Evolutionary conservation across 768 basidiomycete genomes (phyloP).

Genomic region (Agaricus subrufescens): DNA sequence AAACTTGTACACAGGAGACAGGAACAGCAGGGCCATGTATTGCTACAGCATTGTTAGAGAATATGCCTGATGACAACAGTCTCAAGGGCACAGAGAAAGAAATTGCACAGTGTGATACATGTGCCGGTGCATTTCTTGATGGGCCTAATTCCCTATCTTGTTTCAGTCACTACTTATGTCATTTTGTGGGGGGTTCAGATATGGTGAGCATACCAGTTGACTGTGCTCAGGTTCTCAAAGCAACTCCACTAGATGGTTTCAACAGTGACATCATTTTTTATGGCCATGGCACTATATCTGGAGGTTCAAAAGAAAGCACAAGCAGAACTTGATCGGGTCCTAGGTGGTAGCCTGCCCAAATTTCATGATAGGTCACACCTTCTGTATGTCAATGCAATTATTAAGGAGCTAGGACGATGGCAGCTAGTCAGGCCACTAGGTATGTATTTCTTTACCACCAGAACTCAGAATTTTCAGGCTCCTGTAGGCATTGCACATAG

Average conservation of each 20-base stretch:
- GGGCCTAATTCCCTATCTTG: neutral
- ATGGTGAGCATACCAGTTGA: slow-evolving; percentile 22
- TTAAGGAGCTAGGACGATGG: slow-evolving; percentile 22
- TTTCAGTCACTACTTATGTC: neutral
- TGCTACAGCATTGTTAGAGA: slow-evolving; percentile 14
- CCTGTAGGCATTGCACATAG: slow-evolving; percentile 16
- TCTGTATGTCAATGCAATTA: slow-evolving; percentile 25
- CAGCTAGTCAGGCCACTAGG: slow-evolving; percentile 15
- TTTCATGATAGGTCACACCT: slow-evolving; percentile 5
- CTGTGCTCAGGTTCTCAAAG: neutral
- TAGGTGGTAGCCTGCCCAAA: no score
- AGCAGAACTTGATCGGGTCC: neutral
- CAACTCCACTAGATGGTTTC: slow-evolving; percentile 23
- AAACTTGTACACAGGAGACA: neutral
- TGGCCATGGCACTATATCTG: slow-evolving; percentile 15
- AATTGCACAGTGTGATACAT: slow-evolving; percentile 26
- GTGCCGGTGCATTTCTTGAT: slow-evolving; percentile 33
- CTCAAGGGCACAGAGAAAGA: slow-evolving; percentile 14
- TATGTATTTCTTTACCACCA: slow-evolving; percentile 17
- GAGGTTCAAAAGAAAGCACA: slow-evolving; percentile 14
- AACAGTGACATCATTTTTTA: slow-evolving; percentile 20
- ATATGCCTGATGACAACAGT: slow-evolving; percentile 12
- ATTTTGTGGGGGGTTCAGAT: slow-evolving; percentile 33
- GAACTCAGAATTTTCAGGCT: neutral
- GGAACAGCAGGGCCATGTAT: neutral